Evolutionary conservation across 2,329 filamentous ascomycete species (phyloP).

Genomic region (Aspergillus sp.): DNA sequence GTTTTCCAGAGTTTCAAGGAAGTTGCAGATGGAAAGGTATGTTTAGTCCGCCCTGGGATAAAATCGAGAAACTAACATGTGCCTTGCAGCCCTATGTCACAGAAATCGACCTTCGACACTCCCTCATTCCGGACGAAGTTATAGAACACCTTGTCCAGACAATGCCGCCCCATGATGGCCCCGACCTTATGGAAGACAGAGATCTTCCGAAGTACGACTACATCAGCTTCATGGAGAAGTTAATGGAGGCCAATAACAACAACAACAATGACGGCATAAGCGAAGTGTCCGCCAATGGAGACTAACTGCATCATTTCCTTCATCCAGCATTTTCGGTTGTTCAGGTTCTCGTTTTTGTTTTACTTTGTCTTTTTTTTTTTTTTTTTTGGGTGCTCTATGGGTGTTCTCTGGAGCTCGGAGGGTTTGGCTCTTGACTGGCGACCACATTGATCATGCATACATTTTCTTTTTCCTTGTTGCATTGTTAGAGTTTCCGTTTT

Average conservation of each 20-base stretch:
- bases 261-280: constrained; percentile 15
- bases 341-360: constrained; percentile 12
- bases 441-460: constrained; percentile 21
- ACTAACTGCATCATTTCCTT: constrained; percentile 12
- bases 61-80: constrained; percentile 5
- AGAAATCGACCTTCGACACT: constrained; percentile 91
- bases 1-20: constrained; percentile 97
- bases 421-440: constrained; percentile 11
- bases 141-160: constrained; percentile 85
- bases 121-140: constrained; percentile 90
- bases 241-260: constrained; percentile 48
- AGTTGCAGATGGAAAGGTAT: constrained; percentile 87
- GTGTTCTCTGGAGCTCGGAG: constrained; percentile 19
- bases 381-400: constrained; percentile 11
- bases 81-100: constrained; percentile 73
- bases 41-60: constrained; percentile 10
- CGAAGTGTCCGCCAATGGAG: constrained; percentile 14
- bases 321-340: constrained; percentile 11
- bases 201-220: constrained; percentile 89
- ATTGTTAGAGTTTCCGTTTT: constrained; percentile 8
- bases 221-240: constrained; percentile 90
- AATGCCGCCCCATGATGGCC: constrained; percentile 77
- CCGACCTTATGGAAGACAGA: constrained; percentile 78
- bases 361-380: constrained; percentile 9
- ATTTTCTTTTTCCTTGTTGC: constrained; percentile 17